Conservation (phyloP, 192 early-diverging fungal genomes). For the Phycomyces blakesleeanus region DNA sequence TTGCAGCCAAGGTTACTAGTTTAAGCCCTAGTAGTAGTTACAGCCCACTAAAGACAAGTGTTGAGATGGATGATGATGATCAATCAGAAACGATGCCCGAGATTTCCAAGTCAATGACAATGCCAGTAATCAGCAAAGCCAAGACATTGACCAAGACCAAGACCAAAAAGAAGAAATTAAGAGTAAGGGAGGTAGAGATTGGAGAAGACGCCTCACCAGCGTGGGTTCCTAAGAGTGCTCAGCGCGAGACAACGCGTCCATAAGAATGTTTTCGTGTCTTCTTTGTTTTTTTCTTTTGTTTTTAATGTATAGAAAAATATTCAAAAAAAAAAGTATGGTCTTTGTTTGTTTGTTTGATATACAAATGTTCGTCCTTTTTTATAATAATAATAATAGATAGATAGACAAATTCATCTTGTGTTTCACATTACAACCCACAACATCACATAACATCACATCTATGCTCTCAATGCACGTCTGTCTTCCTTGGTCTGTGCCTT, state of each 20-base stretch:
- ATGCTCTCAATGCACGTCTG: conserved; percentile 36
- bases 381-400: conserved; percentile 4
- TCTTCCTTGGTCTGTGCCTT: conserved; percentile 70
- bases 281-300: neutral
- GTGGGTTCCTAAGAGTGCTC: conserved; percentile 10
- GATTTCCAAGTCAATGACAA: neutral
- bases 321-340: neutral
- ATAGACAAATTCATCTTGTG: neutral
- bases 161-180: conserved; percentile 10
- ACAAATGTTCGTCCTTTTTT: neutral
- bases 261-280: too few species aligned
- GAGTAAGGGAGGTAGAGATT: conserved; percentile 6
- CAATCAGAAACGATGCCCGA: neutral
- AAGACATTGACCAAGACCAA: conserved; percentile 1
- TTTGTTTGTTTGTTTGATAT: neutral
- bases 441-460: too few species aligned
- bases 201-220: conserved; percentile 8
- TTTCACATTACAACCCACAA: too few species aligned
- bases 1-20: conserved; percentile 7
- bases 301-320: conserved; percentile 6
- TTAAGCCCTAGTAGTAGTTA: neutral
- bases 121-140: neutral
- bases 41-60: neutral
- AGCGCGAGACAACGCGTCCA: neutral
- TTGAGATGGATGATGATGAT: neutral